phyloP scores from a whole-genome alignment of 75 land plant species.

The Picea sitchensis region DNA sequence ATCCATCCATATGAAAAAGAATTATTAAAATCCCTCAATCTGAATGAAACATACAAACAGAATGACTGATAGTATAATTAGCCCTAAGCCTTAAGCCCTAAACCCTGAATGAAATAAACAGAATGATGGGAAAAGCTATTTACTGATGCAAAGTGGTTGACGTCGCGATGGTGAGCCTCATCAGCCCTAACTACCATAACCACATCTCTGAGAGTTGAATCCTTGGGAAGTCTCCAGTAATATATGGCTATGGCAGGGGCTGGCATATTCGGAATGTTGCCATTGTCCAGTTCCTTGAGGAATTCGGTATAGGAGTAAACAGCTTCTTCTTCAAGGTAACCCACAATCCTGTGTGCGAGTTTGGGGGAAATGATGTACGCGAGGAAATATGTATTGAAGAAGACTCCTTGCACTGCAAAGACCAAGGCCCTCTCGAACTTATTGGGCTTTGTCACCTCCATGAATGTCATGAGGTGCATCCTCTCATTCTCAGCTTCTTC shows the following conservation, averaged over 20 bases:
- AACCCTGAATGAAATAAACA: not conserved
- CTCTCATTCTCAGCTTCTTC: slow-evolving; percentile 60
- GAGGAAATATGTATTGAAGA: slow-evolving; percentile 48
- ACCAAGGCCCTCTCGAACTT: slow-evolving; percentile 56
- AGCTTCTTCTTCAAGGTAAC: slow-evolving; percentile 58
- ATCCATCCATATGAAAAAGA: not conserved
- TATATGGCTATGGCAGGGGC: slow-evolving; percentile 54
- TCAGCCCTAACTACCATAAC: slow-evolving; percentile 45
- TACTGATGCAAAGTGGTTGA: slow-evolving; percentile 55
- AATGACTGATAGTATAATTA: not conserved
- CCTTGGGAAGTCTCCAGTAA: slow-evolving; percentile 46
- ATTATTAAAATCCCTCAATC: not conserved
- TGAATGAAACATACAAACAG: not conserved
- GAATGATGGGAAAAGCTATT: slow-evolving; percentile 7
- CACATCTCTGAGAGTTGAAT: slow-evolving; percentile 42
- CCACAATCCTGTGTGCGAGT: slow-evolving; percentile 48
- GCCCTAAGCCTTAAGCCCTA: too few relatives aligned
- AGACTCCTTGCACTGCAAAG: slow-evolving; percentile 41
- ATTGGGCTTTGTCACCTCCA: slow-evolving; percentile 43
- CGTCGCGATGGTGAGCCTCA: slow-evolving; percentile 60
- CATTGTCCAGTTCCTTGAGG: slow-evolving; percentile 34
- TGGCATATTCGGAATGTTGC: slow-evolving; percentile 30
- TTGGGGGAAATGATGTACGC: slow-evolving; percentile 41
- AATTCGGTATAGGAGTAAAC: slow-evolving; percentile 54
- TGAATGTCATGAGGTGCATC: slow-evolving; percentile 47